phyloP scores from a whole-genome alignment of 108 stramenopile genomes.

The Pseudonitzschia pungens region DNA sequence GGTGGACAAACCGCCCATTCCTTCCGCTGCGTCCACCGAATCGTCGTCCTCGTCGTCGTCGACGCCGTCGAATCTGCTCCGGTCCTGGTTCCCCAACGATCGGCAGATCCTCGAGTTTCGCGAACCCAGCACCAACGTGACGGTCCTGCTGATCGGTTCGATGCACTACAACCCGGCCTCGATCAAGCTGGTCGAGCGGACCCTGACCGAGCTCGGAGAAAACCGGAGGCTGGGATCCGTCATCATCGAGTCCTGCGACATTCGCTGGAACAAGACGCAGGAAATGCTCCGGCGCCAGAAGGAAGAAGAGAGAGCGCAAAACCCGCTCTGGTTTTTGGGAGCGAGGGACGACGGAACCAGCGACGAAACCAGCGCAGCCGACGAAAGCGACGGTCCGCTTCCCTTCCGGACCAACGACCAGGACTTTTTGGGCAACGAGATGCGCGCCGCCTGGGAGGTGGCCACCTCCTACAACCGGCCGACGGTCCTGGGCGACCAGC shows the following conservation, averaged over 20 bases:
- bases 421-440: conserved; percentile 50
- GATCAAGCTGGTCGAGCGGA: conserved; percentile 46
- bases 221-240: conserved; percentile 49
- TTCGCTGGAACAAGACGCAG: conserved; percentile 61
- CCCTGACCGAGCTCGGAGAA: conserved; percentile 38
- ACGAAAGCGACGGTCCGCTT: neutral
- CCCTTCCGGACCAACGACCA: conserved; percentile 21
- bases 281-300: conserved; percentile 20
- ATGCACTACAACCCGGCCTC: conserved; percentile 71
- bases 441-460: conserved; percentile 58
- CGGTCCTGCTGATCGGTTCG: conserved; percentile 54
- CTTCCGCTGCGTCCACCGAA: neutral
- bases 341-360: too few species aligned
- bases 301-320: too few species aligned
- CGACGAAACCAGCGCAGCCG: neutral
- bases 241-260: conserved; percentile 61
- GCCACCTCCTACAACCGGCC: conserved; percentile 49
- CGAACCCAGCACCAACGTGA: conserved; percentile 53
- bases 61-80: neutral
- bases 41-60: neutral
- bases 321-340: too few species aligned
- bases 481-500: conserved; percentile 64
- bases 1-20: too few species aligned
- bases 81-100: neutral
- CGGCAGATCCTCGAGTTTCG: conserved; percentile 55